These are phyloP conservation scores for Amphibolis antarctica DNA, from an alignment of 106 monocot species.

Conservation along the genomic window DNA sequence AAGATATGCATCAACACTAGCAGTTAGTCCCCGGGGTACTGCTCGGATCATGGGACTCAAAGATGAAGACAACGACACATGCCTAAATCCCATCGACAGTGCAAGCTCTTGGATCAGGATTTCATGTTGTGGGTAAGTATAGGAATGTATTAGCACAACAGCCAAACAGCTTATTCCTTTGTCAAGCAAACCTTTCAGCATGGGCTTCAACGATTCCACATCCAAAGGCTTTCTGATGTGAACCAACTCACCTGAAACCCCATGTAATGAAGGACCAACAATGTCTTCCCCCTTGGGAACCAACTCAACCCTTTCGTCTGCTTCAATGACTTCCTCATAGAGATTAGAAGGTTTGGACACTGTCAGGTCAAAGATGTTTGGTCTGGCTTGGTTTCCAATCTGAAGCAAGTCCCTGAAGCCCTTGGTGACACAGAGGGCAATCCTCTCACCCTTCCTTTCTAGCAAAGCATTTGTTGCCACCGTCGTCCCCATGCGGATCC, in stretches of 20 bases:
- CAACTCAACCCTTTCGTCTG: conserved; percentile 81
- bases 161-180: conserved; percentile 82
- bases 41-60: conserved; percentile 94
- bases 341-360: conserved; percentile 79
- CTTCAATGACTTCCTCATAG: conserved; percentile 89
- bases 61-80: conserved; percentile 81
- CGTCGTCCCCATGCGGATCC: conserved; percentile 98
- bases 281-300: conserved; percentile 28
- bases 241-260: conserved; percentile 74
- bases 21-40: conserved; percentile 86
- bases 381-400: conserved; percentile 92
- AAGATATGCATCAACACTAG: conserved; percentile 85
- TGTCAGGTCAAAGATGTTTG: conserved; percentile 81
- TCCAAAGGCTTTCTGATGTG: conserved; percentile 59
- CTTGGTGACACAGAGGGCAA: conserved; percentile 78
- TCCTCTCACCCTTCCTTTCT: conserved; percentile 84
- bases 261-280: conserved; percentile 24
- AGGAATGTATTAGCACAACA: conserved; percentile 89
- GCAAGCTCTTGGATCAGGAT: conserved; percentile 50
- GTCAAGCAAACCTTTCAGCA: conserved; percentile 50
- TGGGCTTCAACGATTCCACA: conserved; percentile 40
- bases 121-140: conserved; percentile 88
- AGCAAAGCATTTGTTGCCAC: conserved; percentile 96
- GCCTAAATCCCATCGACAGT: conserved; percentile 63
- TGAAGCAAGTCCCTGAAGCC: conserved; percentile 88